Evolutionary conservation across 371 early-diverging fungal genomes (phyloP), one percentile per base, ranked within the genome.

Genomic region (Mucor circinelloides): DNA sequence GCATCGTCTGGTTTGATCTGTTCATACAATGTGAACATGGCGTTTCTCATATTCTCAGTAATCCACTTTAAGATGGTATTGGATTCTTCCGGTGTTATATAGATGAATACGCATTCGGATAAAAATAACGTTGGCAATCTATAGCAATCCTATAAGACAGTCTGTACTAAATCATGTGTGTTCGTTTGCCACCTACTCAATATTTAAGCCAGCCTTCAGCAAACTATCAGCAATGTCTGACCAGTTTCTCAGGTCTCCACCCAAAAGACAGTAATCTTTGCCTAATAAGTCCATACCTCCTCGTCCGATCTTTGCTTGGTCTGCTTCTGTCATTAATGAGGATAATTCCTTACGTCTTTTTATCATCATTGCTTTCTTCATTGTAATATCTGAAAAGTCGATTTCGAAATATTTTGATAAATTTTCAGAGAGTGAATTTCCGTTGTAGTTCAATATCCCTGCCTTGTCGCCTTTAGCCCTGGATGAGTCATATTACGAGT

Each of bases 31-130:
- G 91, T 76, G 72, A 96, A 91, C 32, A 88, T 70, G 10, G 90
- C 80, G 5, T 83, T 68, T 2, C 50, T 65, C 69, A 87, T 71
- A 21, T 73, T 64, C 1, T 71, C 64, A 0, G 91, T 87, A 58
- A 91, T 84, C 92, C 93, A 93, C 36, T 83, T 68, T 4, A 98
- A 64, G 34, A 97, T 91, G 8, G 63, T 34, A 55, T 90, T 85
- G 1, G 93, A 85, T 61, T 86, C 83, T 9, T 64, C 30, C 1
- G 94, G 90, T 19, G 86, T 80, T 32, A 97, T 70, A 77, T 98
- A 98, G 10, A 97, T 91, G 58, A 97, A 76, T 13, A 95, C 95
- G 62, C 97, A 97, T 77, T 98, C 98, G 38, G 97, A 93, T 6
- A 98, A 66, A 67, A 95, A 91, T 52, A 98, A 72, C 0, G 97